Evolutionary conservation across 2,329 filamentous ascomycete species (phyloP).

Genomic region (Chalaropsis thielavioides): DNA sequence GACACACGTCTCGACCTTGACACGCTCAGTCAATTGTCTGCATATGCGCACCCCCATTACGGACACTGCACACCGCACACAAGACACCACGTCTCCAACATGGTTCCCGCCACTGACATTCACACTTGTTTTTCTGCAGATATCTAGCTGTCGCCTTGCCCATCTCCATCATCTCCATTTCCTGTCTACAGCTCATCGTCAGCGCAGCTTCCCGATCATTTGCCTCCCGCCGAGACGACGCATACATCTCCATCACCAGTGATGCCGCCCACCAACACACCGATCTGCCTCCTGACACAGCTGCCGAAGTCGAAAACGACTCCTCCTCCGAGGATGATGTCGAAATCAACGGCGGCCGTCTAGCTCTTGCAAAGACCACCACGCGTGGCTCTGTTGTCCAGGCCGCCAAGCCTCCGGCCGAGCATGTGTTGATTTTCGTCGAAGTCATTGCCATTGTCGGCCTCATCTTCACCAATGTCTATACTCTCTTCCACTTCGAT

Average conservation of each 20-base stretch:
- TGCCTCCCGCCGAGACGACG: background rate
- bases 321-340: constrained; percentile 45
- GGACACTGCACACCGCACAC: background rate
- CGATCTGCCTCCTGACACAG: constrained; percentile 35
- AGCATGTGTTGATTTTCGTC: constrained; percentile 52
- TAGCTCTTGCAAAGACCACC: constrained; percentile 44
- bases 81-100: background rate
- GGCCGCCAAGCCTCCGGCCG: constrained; percentile 60
- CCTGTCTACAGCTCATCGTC: constrained; percentile 49
- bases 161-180: constrained; percentile 53
- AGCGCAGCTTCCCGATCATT: constrained; percentile 21
- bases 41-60: background rate
- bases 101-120: background rate
- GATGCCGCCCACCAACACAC: constrained; percentile 33
- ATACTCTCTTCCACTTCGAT: constrained; percentile 40
- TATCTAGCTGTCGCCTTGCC: constrained; percentile 73
- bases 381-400: constrained; percentile 53
- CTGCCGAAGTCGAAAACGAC: constrained; percentile 28
- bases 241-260: constrained; percentile 13
- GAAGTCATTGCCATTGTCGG: constrained; percentile 64
- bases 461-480: constrained; percentile 53
- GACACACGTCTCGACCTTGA: too few species aligned
- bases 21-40: constrained; percentile 1
- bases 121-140: constrained; percentile 31
- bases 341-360: constrained; percentile 41